Conservation (phyloP, 2,329 filamentous ascomycete genomes). For the Pseudogymnoascus sp. region DNA sequence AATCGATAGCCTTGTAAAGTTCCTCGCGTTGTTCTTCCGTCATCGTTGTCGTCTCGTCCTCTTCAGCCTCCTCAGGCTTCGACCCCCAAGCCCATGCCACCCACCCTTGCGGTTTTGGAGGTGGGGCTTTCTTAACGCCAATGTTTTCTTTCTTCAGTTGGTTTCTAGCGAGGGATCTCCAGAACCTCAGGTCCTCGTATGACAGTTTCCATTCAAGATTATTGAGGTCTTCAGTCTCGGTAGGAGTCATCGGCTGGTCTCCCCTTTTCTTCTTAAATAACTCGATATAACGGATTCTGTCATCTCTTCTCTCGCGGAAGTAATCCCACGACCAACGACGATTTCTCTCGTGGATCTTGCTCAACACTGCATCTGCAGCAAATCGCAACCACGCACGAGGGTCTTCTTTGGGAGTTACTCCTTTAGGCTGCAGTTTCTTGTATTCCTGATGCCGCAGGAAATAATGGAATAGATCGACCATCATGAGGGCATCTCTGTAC, state of each 20-base stretch:
- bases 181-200: constrained; percentile 96
- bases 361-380: constrained; percentile 78
- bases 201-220: constrained; percentile 76
- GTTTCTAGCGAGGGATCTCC: constrained; percentile 87
- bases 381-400: constrained; percentile 89
- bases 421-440: constrained; percentile 83
- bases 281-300: constrained; percentile 80
- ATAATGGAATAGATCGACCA: constrained; percentile 97
- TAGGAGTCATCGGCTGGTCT: constrained; percentile 55
- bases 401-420: constrained; percentile 72
- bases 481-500: constrained; percentile 94
- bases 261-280: constrained; percentile 87
- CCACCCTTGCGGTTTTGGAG: constrained; percentile 66
- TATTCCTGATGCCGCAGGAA: constrained; percentile 97
- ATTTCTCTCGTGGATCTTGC: constrained; percentile 93
- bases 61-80: constrained; percentile 49
- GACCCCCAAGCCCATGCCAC: constrained; percentile 84
- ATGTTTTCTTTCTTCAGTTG: constrained; percentile 93
- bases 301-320: constrained; percentile 84
- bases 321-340: constrained; percentile 93
- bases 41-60: constrained; percentile 74
- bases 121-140: constrained; percentile 64
- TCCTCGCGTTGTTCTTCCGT: constrained; percentile 94
- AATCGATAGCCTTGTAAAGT: constrained; percentile 94
- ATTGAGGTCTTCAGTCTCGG: constrained; percentile 65